Evolutionary conservation across 371 early-diverging fungal species (phyloP).

Genomic region (Haplosporangium sp.): DNA sequence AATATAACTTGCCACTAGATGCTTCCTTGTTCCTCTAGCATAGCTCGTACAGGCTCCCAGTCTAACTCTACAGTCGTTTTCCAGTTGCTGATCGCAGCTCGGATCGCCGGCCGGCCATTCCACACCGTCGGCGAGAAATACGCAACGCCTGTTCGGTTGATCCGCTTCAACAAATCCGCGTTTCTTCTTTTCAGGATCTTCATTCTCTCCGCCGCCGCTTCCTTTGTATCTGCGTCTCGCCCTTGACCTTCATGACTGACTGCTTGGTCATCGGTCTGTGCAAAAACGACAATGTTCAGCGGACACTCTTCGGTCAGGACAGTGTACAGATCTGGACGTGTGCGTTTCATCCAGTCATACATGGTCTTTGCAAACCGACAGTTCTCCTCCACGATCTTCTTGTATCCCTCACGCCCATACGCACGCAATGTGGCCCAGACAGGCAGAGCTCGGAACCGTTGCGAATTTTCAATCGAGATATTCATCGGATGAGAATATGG

Average conservation of each 20-base stretch:
- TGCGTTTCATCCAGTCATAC: constrained; percentile 55
- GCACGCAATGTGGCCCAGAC: constrained; percentile 58
- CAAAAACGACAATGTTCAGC: constrained; percentile 60
- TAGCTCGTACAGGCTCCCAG: constrained; percentile 35
- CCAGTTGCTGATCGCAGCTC: constrained; percentile 63
- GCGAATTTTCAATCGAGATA: constrained; percentile 61
- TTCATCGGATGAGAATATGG: constrained; percentile 47
- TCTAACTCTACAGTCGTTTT: constrained; percentile 55
- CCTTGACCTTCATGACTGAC: too few relatives aligned
- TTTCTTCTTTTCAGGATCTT: constrained; percentile 20
- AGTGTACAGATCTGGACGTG: constrained; percentile 33
- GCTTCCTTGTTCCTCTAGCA: constrained; percentile 29
- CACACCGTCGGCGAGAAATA: constrained; percentile 59
- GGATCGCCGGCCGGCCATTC: constrained; percentile 54
- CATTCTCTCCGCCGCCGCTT: neutral
- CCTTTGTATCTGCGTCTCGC: neutral
- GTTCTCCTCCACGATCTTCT: constrained; percentile 55
- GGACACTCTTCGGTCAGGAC: constrained; percentile 41
- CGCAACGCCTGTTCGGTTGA: constrained; percentile 55
- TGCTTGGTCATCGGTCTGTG: neutral
- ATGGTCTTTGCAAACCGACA: constrained; percentile 55
- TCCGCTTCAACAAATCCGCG: constrained; percentile 34
- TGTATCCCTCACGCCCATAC: constrained; percentile 58
- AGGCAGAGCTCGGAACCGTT: constrained; percentile 60
- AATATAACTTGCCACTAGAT: neutral